These are phyloP conservation scores for Candida labiduridarum DNA, from an alignment of 1,139 yeast species.

Conservation along the genomic window DNA sequence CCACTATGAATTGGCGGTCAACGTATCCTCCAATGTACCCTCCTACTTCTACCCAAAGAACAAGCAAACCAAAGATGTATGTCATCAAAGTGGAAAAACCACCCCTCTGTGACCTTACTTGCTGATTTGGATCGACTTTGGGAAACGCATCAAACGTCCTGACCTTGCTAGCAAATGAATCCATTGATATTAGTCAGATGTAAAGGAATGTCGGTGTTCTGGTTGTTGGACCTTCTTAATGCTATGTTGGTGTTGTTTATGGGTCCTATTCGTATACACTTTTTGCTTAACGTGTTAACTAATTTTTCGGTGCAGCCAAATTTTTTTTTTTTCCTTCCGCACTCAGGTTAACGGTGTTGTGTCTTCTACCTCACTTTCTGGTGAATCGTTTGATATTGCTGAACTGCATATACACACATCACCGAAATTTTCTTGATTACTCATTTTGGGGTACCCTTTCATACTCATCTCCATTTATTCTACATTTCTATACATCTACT, in stretches of 20 bases:
- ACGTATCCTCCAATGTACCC: slow-evolving; percentile 82
- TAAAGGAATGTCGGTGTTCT: background rate
- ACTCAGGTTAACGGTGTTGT: background rate
- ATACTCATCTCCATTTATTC: background rate
- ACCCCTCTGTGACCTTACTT: slow-evolving; percentile 74
- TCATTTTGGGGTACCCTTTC: background rate
- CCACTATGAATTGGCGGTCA: slow-evolving; percentile 78
- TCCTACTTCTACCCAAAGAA: slow-evolving; percentile 87
- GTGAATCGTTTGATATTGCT: background rate
- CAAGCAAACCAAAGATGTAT: slow-evolving; percentile 58
- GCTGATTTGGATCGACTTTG: slow-evolving; percentile 77
- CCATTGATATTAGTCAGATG: slow-evolving; percentile 27
- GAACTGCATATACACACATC: background rate
- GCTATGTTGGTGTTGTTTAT: background rate
- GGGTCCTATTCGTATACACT: background rate
- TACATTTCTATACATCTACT: background rate
- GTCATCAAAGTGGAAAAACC: slow-evolving; percentile 74
- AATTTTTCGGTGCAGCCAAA: slow-evolving; percentile 2
- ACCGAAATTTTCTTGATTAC: background rate
- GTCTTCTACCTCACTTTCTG: too few species aligned
- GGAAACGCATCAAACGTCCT: slow-evolving; percentile 89
- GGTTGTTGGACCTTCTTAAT: slow-evolving; percentile 2
- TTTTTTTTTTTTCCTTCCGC: slow-evolving; percentile 2
- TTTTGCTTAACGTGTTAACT: slow-evolving; percentile 5
- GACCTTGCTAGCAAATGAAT: slow-evolving; percentile 41